These are phyloP conservation scores for Bacidia gigantensis DNA, from an alignment of 495 filamentous ascomycete species.

Conservation along the genomic window DNA sequence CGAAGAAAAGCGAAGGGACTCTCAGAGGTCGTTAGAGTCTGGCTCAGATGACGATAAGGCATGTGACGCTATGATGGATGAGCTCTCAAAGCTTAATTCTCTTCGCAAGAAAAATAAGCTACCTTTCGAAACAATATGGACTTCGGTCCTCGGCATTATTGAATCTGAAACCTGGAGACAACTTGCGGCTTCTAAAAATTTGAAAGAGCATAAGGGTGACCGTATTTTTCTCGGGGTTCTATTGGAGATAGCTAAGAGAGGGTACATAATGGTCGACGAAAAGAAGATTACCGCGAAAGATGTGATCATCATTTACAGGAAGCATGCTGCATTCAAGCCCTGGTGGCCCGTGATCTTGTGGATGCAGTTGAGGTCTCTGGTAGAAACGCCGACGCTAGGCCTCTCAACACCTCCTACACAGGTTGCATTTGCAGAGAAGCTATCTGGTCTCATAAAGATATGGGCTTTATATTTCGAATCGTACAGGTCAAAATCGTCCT, in stretches of 20 bases:
- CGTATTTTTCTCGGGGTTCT: slow-evolving; percentile 5
- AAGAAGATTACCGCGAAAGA: slow-evolving; percentile 2
- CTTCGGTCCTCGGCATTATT: slow-evolving; percentile 4
- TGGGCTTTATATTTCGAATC: too few species aligned
- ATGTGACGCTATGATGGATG: neutral
- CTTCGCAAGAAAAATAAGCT: neutral
- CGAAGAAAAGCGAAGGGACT: too few species aligned
- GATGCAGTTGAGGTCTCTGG: slow-evolving; percentile 5
- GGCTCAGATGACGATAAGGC: neutral
- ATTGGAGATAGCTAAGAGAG: slow-evolving; percentile 1
- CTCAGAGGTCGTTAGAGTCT: neutral
- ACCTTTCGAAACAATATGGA: slow-evolving; percentile 6
- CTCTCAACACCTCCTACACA: neutral
- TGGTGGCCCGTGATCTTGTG: slow-evolving; percentile 13
- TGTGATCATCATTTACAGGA: slow-evolving; percentile 6
- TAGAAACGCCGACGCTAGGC: neutral
- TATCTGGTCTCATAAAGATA: neutral
- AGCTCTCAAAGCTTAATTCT: neutral
- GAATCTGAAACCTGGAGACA: neutral
- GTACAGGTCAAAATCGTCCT: too few species aligned
- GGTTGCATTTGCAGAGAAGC: neutral
- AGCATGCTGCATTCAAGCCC: slow-evolving; percentile 5
- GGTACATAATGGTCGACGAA: slow-evolving; percentile 1
- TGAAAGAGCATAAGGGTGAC: neutral
- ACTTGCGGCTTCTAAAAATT: neutral